Evolutionary conservation across 306 rosid species (phyloP).

Genomic region (Castanospermum australe): DNA sequence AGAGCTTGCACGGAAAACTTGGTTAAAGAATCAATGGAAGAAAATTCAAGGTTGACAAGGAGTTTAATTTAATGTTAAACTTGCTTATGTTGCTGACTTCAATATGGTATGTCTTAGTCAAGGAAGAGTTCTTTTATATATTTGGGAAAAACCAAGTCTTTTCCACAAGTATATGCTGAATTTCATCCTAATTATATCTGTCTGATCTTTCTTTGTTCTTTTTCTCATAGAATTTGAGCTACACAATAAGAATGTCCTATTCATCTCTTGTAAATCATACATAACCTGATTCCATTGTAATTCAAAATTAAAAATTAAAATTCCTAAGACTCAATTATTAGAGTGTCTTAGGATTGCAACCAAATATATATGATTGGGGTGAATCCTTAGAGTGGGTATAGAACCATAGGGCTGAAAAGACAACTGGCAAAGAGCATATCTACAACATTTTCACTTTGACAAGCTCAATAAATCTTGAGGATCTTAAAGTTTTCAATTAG

Average conservation of each 20-base stretch:
- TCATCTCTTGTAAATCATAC: background rate
- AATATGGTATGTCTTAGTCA: background rate
- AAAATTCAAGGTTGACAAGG: background rate
- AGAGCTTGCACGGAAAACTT: background rate
- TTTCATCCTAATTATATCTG: background rate
- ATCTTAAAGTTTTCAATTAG: background rate
- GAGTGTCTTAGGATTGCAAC: background rate
- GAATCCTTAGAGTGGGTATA: background rate
- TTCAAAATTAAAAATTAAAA: background rate
- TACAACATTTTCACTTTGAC: background rate
- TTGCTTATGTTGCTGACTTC: background rate
- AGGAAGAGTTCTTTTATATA: background rate
- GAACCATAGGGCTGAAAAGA: background rate
- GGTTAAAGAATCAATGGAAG: background rate
- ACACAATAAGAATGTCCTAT: background rate
- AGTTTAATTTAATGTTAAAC: background rate
- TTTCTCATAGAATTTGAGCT: background rate
- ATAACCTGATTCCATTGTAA: background rate
- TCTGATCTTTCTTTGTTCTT: background rate
- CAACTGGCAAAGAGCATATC: background rate
- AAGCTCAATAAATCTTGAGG: background rate
- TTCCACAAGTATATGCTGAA: background rate
- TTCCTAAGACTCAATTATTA: background rate
- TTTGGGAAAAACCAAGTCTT: background rate
- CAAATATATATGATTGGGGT: background rate